Evolutionary conservation across 768 basidiomycete species (phyloP).

Genomic region (Tylopilus vinaceipallidus): DNA sequence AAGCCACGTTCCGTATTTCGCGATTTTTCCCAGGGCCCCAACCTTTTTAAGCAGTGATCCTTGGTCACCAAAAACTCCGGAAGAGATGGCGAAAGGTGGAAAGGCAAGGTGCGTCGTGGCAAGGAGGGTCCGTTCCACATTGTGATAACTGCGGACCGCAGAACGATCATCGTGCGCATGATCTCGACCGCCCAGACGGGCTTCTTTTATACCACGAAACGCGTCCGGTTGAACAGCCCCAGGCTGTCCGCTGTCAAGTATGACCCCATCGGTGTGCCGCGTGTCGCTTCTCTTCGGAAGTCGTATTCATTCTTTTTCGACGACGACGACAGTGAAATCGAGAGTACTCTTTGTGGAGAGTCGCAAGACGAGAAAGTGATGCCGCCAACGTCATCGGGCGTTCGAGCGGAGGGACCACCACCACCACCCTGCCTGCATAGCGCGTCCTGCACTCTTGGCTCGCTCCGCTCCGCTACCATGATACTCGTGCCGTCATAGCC

Average conservation of each 20-base stretch:
- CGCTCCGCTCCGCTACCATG: too few relatives aligned
- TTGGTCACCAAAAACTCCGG: background rate
- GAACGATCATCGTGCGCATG: conserved; percentile 82
- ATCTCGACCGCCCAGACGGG: conserved; percentile 92
- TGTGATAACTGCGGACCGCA: conserved; percentile 26
- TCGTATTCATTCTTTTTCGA: background rate
- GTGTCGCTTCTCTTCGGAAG: background rate
- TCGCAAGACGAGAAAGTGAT: conserved; percentile 66
- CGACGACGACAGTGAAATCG: conserved; percentile 49
- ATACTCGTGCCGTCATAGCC: too few relatives aligned
- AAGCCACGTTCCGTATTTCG: too few relatives aligned
- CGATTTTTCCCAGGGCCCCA: too few relatives aligned
- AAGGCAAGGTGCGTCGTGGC: conserved; percentile 50
- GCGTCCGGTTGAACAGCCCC: conserved; percentile 65
- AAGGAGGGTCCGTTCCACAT: background rate
- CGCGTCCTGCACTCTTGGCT: too few relatives aligned
- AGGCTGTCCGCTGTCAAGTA: conserved; percentile 89
- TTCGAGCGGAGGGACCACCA: too few relatives aligned
- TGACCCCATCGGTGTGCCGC: conserved; percentile 73
- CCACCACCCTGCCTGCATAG: too few relatives aligned
- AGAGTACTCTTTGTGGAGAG: conserved; percentile 79
- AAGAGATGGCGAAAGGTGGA: conserved; percentile 55
- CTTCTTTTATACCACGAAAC: conserved; percentile 84
- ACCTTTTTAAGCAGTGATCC: too few relatives aligned
- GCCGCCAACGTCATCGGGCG: too few relatives aligned